A percentile compares a stretch with the other conserved stretches of the same genome.
Evolutionary conservation across 2,329 filamentous ascomycete species (phyloP).

Genomic region (Penicillium decumbens): DNA sequence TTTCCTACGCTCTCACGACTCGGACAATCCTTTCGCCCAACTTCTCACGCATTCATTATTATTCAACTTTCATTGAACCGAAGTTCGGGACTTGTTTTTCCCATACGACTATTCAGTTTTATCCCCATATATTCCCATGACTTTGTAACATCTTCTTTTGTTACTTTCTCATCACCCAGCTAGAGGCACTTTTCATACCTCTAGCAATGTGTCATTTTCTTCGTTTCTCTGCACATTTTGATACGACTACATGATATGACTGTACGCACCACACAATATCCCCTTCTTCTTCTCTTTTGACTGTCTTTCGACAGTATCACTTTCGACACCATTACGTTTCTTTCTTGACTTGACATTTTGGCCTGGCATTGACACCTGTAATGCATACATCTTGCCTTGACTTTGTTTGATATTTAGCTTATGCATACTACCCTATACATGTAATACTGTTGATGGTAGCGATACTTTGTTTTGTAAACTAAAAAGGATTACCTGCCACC

Average conservation of each 20-base stretch:
- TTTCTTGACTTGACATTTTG: neutral
- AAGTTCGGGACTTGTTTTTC: slow-evolving; percentile 4
- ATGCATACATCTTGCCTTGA: neutral
- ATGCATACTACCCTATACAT: neutral
- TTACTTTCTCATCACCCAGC: neutral
- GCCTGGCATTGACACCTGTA: neutral
- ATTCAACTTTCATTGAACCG: slow-evolving; percentile 1
- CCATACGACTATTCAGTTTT: neutral
- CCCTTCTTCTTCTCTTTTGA: slow-evolving; percentile 1
- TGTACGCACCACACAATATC: slow-evolving; percentile 26
- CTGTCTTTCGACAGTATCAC: neutral
- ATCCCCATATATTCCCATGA: neutral
- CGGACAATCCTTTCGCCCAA: neutral
- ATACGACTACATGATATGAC: slow-evolving; percentile 31
- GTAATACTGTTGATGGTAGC: neutral
- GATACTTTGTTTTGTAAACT: no score
- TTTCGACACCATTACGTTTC: neutral
- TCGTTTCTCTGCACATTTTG: slow-evolving; percentile 23
- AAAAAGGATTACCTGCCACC: no score
- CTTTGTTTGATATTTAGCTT: slow-evolving; percentile 3
- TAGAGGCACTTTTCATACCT: slow-evolving; percentile 6
- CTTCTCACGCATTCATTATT: neutral
- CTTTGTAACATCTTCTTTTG: neutral
- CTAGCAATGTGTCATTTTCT: slow-evolving; percentile 17
- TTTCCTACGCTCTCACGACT: slow-evolving; percentile 13